A percentile compares a stretch with the other conserved stretches of the same genome.
These are phyloP conservation scores for Rhipidocladum racemiflorum DNA, from an alignment of 176 grass and related monocot genomes.

Conservation along the genomic window DNA sequence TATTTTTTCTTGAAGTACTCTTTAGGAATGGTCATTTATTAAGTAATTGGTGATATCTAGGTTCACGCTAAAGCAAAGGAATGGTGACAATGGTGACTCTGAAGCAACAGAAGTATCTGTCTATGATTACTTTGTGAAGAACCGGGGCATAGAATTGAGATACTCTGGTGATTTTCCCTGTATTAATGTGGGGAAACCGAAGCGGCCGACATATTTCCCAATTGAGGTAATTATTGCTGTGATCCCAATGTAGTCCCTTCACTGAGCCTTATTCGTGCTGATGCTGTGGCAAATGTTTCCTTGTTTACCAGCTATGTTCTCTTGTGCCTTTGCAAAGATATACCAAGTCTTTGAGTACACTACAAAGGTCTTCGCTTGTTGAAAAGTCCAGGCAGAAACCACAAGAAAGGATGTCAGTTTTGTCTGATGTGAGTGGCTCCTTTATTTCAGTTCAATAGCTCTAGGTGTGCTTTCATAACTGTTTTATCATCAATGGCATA, in stretches of 20 bases:
- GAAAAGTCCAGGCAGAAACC: constrained; percentile 97
- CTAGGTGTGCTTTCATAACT: background rate
- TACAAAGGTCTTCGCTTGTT: constrained; percentile 71
- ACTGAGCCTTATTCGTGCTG: background rate
- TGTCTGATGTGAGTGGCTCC: constrained; percentile 50
- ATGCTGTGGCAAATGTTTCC: constrained; percentile 1
- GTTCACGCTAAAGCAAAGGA: constrained; percentile 60
- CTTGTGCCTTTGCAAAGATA: constrained; percentile 74
- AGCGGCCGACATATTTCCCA: constrained; percentile 66
- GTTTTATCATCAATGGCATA: background rate
- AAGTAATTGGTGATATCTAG: constrained; percentile 29
- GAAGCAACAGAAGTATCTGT: constrained; percentile 57
- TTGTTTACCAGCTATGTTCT: constrained; percentile 50
- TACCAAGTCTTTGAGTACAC: constrained; percentile 62
- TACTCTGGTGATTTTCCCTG: constrained; percentile 77
- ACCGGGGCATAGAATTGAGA: constrained; percentile 50
- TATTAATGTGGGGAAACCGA: constrained; percentile 95
- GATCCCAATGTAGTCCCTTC: background rate
- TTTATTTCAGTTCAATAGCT: background rate
- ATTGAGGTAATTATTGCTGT: constrained; percentile 50
- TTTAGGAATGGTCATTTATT: background rate
- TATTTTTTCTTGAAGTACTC: background rate
- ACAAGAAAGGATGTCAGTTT: constrained; percentile 64
- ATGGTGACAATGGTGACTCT: constrained; percentile 41
- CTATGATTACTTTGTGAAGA: constrained; percentile 66